These are phyloP conservation scores for Paecilomyces sp. DNA, from an alignment of 2,329 filamentous ascomycete genomes.

Conservation along the genomic window DNA sequence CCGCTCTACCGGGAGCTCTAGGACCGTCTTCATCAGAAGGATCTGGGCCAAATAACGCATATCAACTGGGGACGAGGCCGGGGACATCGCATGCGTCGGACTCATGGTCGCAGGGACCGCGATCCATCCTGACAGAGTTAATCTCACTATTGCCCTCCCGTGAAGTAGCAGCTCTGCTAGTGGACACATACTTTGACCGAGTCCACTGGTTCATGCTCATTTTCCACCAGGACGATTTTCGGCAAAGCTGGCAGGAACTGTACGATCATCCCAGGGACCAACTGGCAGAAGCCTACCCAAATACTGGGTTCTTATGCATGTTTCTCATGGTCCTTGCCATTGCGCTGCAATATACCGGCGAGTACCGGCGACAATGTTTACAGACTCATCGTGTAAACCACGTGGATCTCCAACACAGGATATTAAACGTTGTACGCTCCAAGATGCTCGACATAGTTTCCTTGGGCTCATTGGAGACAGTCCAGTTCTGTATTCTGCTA, in stretches of 20 bases:
- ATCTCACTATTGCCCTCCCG: neutral
- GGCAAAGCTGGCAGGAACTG: conserved; percentile 9
- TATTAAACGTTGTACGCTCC: conserved; percentile 8
- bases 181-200: conserved; percentile 32
- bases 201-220: conserved; percentile 34
- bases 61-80: neutral
- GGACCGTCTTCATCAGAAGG: too few species aligned
- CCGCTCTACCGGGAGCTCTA: neutral
- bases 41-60: neutral
- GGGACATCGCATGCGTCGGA: neutral
- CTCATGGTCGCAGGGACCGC: neutral
- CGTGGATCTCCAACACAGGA: conserved; percentile 2
- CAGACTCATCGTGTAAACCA: conserved; percentile 1
- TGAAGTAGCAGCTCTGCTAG: conserved; percentile 9
- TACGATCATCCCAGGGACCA: neutral
- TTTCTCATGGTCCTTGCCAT: neutral
- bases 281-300: neutral
- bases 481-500: conserved; percentile 28
- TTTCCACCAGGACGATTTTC: conserved; percentile 29
- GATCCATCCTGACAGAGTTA: neutral
- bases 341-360: too few species aligned
- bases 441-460: conserved; percentile 17
- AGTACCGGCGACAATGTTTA: too few species aligned
- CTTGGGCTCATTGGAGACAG: conserved; percentile 18
- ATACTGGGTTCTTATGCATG: neutral